Evolutionary conservation across 2,329 filamentous ascomycete species (phyloP).

Genomic region (Emmonsiellopsis sp.): DNA sequence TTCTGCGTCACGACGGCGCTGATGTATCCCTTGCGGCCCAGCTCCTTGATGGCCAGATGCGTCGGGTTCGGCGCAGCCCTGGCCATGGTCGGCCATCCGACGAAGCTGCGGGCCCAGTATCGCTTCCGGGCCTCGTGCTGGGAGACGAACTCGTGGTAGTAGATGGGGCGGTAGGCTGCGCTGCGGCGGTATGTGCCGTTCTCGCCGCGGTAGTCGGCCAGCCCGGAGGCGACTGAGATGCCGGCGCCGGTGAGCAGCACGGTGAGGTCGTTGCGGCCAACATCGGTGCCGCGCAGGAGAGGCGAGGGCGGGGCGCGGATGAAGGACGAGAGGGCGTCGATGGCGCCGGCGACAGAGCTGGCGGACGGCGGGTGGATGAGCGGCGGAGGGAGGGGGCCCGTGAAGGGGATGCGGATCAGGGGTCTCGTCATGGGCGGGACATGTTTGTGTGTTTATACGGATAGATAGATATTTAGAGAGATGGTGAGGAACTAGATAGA

Average conservation of each 20-base stretch:
- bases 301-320: constrained; percentile 51
- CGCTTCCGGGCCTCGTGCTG: constrained; percentile 78
- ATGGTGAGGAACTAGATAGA: too few relatives aligned
- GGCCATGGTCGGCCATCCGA: constrained; percentile 79
- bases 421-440: constrained; percentile 53
- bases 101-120: constrained; percentile 91
- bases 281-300: constrained; percentile 35
- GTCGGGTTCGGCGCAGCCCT: constrained; percentile 69
- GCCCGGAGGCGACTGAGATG: constrained; percentile 82
- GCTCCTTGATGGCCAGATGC: constrained; percentile 65
- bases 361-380: constrained; percentile 66
- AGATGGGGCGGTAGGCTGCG: constrained; percentile 81
- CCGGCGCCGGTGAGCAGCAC: constrained; percentile 73
- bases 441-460: constrained; percentile 15
- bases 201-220: constrained; percentile 83
- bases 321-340: constrained; percentile 69
- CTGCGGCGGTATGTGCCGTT: constrained; percentile 92
- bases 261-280: constrained; percentile 45
- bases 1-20: constrained; percentile 84
- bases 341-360: constrained; percentile 58
- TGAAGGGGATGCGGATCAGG: constrained; percentile 84
- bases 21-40: constrained; percentile 64
- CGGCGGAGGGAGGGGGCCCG: constrained; percentile 66
- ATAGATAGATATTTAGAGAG: too few relatives aligned
- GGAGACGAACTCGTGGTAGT: constrained; percentile 77